Percentiles rank a stretch among this genome's conserved stretches.
Evolutionary conservation across 129 eudicot genomes (phyloP).

Genomic region (Dittrichia graveolens): DNA sequence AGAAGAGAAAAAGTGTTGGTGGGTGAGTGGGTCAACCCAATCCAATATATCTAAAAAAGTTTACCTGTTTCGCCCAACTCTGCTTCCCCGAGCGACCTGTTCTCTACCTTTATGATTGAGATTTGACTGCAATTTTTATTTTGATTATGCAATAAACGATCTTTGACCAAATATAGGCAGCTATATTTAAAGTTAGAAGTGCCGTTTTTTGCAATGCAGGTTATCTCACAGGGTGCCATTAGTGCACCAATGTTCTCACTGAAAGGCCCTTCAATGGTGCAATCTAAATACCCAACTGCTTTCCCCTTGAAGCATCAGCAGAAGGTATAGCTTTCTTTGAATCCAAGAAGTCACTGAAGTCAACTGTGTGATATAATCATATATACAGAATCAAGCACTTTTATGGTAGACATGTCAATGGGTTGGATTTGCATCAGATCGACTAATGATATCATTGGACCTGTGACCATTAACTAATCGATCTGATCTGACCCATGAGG

Average conservation of each 20-base stretch:
- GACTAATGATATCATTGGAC: not conserved
- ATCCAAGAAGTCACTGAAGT: not conserved
- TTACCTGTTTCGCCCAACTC: not conserved
- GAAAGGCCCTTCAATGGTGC: slow-evolving; percentile 96
- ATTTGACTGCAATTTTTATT: slow-evolving; percentile 5
- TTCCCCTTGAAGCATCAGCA: slow-evolving; percentile 96
- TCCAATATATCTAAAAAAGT: not conserved
- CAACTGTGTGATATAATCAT: not conserved
- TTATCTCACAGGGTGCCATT: slow-evolving; percentile 92
- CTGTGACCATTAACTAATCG: not conserved
- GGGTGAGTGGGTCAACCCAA: slow-evolving; percentile 6
- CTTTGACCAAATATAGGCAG: slow-evolving; percentile 7
- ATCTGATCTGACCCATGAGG: not conserved
- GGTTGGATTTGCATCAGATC: not conserved
- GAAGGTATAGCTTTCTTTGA: slow-evolving; percentile 52
- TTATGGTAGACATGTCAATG: not conserved
- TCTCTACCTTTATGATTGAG: not conserved
- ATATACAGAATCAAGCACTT: not conserved
- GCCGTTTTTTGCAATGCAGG: slow-evolving; percentile 63
- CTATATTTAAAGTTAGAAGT: not conserved
- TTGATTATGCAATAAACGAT: not conserved
- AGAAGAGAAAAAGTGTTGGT: not conserved
- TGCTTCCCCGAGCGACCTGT: not conserved
- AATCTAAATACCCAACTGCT: slow-evolving; percentile 84
- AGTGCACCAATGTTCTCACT: slow-evolving; percentile 92